A percentile compares a stretch with the other conserved stretches of the same genome.
Conservation (phyloP, 495 filamentous ascomycete genomes). For the Penicillium antarcticum region DNA sequence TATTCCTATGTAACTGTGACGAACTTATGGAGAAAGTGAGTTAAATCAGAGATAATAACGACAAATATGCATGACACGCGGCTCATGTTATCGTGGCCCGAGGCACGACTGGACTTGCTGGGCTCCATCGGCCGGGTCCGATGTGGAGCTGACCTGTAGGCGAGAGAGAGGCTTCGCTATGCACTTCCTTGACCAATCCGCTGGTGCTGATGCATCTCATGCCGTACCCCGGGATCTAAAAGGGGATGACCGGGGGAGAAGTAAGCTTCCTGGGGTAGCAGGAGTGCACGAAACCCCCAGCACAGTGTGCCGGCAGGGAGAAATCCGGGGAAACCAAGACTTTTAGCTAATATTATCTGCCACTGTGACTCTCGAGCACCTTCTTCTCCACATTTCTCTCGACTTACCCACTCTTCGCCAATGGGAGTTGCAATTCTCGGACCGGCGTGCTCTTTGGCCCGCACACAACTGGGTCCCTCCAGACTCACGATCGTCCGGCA, state of each 20-base stretch:
- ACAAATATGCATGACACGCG: slow-evolving; percentile 10
- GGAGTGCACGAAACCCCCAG: neutral
- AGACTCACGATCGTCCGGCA: neutral
- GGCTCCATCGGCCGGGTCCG: slow-evolving; percentile 13
- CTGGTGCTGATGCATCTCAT: neutral
- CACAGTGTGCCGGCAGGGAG: slow-evolving; percentile 31
- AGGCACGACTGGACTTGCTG: neutral
- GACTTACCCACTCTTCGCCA: slow-evolving; percentile 1
- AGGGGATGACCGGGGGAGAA: neutral
- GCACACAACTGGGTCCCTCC: neutral
- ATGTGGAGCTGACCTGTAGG: slow-evolving; percentile 4
- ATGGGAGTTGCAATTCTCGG: neutral
- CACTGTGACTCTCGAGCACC: neutral
- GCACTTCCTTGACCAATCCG: neutral
- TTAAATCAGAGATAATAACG: neutral
- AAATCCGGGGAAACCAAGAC: slow-evolving; percentile 51
- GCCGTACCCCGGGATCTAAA: neutral
- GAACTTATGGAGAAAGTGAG: no score
- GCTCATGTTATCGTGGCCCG: slow-evolving; percentile 3
- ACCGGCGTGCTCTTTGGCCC: slow-evolving; percentile 4
- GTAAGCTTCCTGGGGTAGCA: slow-evolving; percentile 36
- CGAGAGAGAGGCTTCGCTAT: neutral
- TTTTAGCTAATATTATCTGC: slow-evolving; percentile 6
- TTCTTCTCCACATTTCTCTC: neutral
- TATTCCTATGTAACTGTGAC: neutral